Base-by-base conservation (phyloP, 2,329 filamentous ascomycete genomes). In the Fusarium acutatum region DNA sequence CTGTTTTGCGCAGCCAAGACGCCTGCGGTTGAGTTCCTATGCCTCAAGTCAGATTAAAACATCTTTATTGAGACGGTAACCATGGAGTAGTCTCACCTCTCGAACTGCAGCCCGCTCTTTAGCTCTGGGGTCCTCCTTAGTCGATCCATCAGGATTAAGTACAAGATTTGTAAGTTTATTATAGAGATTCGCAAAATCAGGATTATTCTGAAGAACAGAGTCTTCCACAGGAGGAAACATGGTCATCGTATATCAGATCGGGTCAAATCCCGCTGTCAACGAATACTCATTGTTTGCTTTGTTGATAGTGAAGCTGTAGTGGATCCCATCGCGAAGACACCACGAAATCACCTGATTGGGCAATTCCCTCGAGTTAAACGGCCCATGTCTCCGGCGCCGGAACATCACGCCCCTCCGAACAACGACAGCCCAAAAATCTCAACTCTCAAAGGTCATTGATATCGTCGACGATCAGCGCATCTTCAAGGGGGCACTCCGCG, bases 181-280 rank as follows among this genome's bases (percentile, higher is more conserved):
- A 79, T 91, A 89, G 10, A 92, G 84, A 38, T 84, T 82, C n/a
- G 88, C 87, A 75, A 92, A 92, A 28, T 88, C 85, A 1, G 89
- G 89, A 71, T 92, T 91, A 65, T 83, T 84, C 59, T 85, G 80
- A 3, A 92, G 79, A 24, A 91, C 82, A 0, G 84, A 74, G 14
- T 87, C 83, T 26, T 91, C 89, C 14, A 91, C 80, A 0, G 88
- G 89, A 0, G 90, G 90, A 5, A 91, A 80, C 88, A 91, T 91
- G 24, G 79, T 62, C 40, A 64, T 64, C 24, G 38, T 54, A 53
- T 40, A 61, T 30, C 69, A 73, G 34, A 34, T 40, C 30, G 28
- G 26, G 20, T 22, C 6, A 52, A 17, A 52, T 47, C 30, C 47
- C 57, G 28, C 44, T 49, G 50, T 56, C 32, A 22, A 50, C 40